These are phyloP conservation scores for Cordyceps cicadae DNA, from an alignment of 2,329 filamentous ascomycete species.

Conservation along the genomic window DNA sequence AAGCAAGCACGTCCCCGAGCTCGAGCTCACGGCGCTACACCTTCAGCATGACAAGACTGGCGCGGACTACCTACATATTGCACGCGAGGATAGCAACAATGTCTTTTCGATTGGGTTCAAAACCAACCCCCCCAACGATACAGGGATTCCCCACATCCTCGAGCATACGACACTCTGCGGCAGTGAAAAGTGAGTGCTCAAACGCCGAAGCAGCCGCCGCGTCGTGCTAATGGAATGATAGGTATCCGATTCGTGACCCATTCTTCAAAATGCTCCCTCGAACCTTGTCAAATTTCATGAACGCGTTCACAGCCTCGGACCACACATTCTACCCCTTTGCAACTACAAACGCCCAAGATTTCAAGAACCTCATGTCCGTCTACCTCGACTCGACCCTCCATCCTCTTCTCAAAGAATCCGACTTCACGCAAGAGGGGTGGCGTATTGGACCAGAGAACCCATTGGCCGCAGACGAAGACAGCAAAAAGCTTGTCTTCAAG, in stretches of 20 bases:
- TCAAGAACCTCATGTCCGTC: slow-evolving; percentile 90
- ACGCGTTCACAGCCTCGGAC: slow-evolving; percentile 92
- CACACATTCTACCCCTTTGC: slow-evolving; percentile 98
- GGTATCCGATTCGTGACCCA: slow-evolving; percentile 93
- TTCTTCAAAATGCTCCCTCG: slow-evolving; percentile 99
- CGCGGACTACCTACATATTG: slow-evolving; percentile 92
- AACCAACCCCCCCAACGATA: slow-evolving; percentile 95
- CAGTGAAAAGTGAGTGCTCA: slow-evolving; percentile 65
- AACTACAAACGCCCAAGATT: slow-evolving; percentile 91
- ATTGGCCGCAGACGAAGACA: slow-evolving; percentile 45
- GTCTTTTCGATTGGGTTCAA: slow-evolving; percentile 99
- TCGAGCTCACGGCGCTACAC: slow-evolving; percentile 84
- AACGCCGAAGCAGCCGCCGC: slow-evolving; percentile 3
- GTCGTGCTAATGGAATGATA: slow-evolving; percentile 31
- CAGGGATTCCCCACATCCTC: slow-evolving; percentile 90
- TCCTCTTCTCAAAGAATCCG: slow-evolving; percentile 78
- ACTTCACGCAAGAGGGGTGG: slow-evolving; percentile 97
- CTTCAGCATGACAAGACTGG: slow-evolving; percentile 92
- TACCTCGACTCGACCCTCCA: slow-evolving; percentile 92
- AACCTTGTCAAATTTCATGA: slow-evolving; percentile 99
- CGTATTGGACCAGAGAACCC: slow-evolving; percentile 89
- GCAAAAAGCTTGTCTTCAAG: slow-evolving; percentile 79
- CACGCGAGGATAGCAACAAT: slow-evolving; percentile 95
- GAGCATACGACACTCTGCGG: slow-evolving; percentile 97
- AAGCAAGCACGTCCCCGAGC: slow-evolving; percentile 85